Evolutionary conservation across 768 basidiomycete species (phyloP).

Genomic region (Russula dissimulans): DNA sequence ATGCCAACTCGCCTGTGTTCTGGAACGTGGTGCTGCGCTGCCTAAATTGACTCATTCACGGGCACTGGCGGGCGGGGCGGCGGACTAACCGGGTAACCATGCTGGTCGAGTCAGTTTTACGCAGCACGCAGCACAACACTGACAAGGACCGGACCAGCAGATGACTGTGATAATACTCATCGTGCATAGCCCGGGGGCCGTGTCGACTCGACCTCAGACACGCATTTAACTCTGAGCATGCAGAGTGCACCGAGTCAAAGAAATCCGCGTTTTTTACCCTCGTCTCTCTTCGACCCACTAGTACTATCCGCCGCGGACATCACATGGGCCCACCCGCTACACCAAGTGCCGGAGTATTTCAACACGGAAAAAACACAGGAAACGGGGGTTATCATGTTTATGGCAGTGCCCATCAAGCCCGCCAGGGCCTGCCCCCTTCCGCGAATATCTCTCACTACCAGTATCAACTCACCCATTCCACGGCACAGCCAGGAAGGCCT

Average conservation of each 20-base stretch:
- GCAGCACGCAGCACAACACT: too few relatives aligned
- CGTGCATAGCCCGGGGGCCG: not conserved
- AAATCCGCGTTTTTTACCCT: not conserved
- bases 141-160: too few relatives aligned
- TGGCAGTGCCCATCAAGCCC: not conserved
- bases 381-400: not conserved
- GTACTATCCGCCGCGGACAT: not conserved
- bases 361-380: not conserved
- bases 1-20: not conserved
- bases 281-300: too few relatives aligned
- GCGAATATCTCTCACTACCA: not conserved
- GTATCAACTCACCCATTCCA: not conserved
- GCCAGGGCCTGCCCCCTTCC: not conserved
- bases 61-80: too few relatives aligned
- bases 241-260: not conserved
- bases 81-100: not conserved
- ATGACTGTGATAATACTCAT: not conserved
- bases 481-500: not conserved
- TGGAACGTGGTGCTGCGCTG: not conserved
- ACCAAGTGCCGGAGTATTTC: constrained; percentile 5
- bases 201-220: not conserved
- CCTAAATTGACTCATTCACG: not conserved
- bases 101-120: constrained; percentile 4
- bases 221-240: not conserved
- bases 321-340: constrained; percentile 9